Evolutionary conservation across 2,329 filamentous ascomycete species (phyloP), one percentile per base, ranked within the genome.

Genomic region (Diaporthe sp.): DNA sequence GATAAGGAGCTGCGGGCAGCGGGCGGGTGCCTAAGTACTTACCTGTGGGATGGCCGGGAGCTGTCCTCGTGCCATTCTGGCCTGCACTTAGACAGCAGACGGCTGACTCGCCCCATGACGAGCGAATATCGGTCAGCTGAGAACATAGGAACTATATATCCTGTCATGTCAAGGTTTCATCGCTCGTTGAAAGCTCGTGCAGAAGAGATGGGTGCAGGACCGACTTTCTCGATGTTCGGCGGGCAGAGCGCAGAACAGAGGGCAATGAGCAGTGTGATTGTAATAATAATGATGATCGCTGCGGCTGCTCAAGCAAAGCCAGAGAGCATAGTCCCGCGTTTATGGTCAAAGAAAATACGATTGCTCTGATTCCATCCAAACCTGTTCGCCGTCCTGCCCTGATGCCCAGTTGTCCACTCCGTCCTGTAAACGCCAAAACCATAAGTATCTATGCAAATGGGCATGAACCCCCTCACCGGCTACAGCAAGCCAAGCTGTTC

Each of bases 321-420:
- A 55, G 28, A 7, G 42, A 10, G 22, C 15, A n/a, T 31, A 3
- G 25, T 65, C 61, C 34, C 34, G 34, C 25, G 49, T 42, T 28
- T 22, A 68, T 22, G 44, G 65, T 68, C 7, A 63, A 72, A 65
- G 20, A 65, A 65, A 65, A 4, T 2, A 53, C 58, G 15, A 39
- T 55, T 65, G 71, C 71, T 73, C 71, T 25, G 22, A 31, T 55
- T 37, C 71, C 37, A 55, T 31, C 58, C 58, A 65, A 44, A 37
- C 25, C 65, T 55, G 49, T 70, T 70, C 49, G 58, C 58, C 58
- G 82, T 70, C 63, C 39, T 15, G 55, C 31, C 61, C 28, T n/a
- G 39, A 57, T 47, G 65, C 65, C 49, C 42, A n/a, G 65, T 70
- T 70, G 31, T 12, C 34, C 34, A 44, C 39, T 9, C 51, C 25